Evolutionary conservation across 768 basidiomycete species (phyloP).

Genomic region (Lactarius deliciosus): DNA sequence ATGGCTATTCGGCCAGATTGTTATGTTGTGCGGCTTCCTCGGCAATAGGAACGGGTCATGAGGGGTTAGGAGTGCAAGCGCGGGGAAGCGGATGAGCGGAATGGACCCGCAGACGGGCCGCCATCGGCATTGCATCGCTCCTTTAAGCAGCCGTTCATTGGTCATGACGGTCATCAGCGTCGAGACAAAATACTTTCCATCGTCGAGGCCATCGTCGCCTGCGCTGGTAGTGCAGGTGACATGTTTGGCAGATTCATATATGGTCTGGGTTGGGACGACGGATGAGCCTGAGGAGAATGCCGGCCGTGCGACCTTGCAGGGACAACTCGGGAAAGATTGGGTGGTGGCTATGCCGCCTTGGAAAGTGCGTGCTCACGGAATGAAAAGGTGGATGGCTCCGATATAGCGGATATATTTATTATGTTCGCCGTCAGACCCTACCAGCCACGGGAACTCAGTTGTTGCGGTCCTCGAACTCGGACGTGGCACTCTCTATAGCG

Average conservation of each 20-base stretch:
- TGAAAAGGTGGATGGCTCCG: conserved; percentile 2
- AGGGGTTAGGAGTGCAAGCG: neutral
- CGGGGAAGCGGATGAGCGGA: neutral
- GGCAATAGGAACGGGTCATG: neutral
- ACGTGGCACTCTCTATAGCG: conserved; percentile 70
- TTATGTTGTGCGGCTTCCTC: neutral
- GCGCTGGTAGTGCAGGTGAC: conserved; percentile 67
- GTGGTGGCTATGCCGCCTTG: conserved; percentile 74
- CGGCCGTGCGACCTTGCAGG: conserved; percentile 45
- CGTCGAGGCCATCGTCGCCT: conserved; percentile 52
- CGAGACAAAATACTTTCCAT: conserved; percentile 48
- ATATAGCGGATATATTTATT: conserved; percentile 6
- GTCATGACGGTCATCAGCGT: conserved; percentile 40
- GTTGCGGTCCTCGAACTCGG: conserved; percentile 60
- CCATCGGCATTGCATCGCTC: neutral
- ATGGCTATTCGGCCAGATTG: too few species aligned
- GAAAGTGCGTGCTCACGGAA: conserved; percentile 34
- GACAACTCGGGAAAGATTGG: conserved; percentile 72
- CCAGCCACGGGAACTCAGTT: conserved; percentile 52
- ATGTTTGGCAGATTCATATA: conserved; percentile 66
- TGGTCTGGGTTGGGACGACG: conserved; percentile 78
- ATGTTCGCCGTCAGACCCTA: conserved; percentile 12
- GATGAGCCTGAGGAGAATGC: conserved; percentile 41
- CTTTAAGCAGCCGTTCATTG: neutral
- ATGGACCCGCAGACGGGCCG: conserved; percentile 12